phyloP scores from a whole-genome alignment of 2,329 filamentous ascomycete genomes.

The Aspergillus quadrilineatus region DNA sequence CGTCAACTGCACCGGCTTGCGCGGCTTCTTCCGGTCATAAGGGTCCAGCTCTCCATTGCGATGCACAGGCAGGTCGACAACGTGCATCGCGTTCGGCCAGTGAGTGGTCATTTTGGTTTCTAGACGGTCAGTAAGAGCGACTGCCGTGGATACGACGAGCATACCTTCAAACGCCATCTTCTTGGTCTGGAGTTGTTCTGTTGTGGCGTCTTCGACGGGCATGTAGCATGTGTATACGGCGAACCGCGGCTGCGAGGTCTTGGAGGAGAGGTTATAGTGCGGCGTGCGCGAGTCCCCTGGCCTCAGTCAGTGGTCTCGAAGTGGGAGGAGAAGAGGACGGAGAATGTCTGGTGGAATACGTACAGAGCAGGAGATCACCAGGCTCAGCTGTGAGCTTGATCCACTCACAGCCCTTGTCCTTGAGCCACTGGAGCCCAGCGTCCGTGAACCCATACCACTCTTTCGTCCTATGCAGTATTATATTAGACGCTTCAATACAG shows the following conservation, averaged over 20 bases:
- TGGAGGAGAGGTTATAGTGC: constrained; percentile 43
- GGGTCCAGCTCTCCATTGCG: constrained; percentile 23
- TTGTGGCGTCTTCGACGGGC: constrained; percentile 41
- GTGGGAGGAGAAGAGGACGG: no score
- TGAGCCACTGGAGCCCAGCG: constrained; percentile 35
- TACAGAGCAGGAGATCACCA: constrained; percentile 45
- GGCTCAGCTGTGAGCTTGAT: constrained; percentile 45
- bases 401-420: constrained; percentile 30
- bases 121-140: background rate
- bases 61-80: constrained; percentile 22
- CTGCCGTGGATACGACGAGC: constrained; percentile 4
- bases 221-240: constrained; percentile 44
- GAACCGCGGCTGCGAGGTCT: constrained; percentile 30
- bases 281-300: constrained; percentile 36
- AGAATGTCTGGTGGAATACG: background rate
- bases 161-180: constrained; percentile 41
- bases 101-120: constrained; percentile 39
- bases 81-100: constrained; percentile 33
- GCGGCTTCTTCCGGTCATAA: constrained; percentile 28
- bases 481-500: background rate
- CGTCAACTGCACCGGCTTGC: constrained; percentile 40
- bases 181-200: constrained; percentile 45
- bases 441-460: constrained; percentile 35
- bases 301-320: background rate
- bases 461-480: constrained; percentile 18